Base-by-base conservation (phyloP, 257 asterid species). In the Coffea canephora region DNA sequence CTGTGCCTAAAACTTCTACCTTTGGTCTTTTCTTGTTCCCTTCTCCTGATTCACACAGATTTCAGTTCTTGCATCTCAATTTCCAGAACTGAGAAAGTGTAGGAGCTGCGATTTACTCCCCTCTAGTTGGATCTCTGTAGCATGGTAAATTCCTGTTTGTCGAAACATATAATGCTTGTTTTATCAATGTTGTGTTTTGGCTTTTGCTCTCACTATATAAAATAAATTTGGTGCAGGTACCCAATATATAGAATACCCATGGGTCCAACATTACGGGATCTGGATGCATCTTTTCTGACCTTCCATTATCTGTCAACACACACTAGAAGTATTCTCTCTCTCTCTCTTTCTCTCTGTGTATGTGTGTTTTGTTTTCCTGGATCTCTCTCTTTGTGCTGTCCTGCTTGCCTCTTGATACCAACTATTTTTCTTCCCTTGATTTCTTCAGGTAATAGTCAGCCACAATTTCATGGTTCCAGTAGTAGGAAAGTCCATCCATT, bases 41-140 rank as follows among this genome's bases (percentile, higher is more conserved):
- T 15, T 68, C 61, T 72, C 74, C 61, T 43, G 50, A 52, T 71
- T 52, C 83, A 68, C 75, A 77, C 90, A 95, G 99, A 85, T 93
- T 67, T 86, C 93, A 25, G n/a, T 74, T 62, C 91, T 93, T 68
- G 86, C 86, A 65, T 85, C 93, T 69, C 85, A 85, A 80, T 71
- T 70, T 84, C 97, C 99, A 1, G 95, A 84, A 83, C 86, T 95
- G 82, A 83, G 75, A 81, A 90, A 78, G 50, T 87, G 49, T 83
- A 87, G 87, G 87, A 95, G 99, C 88, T 90, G 91, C 39, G 98
- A 93, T 90, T 83, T 95, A 36, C 93, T 87, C 67, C 97, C 97
- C 10, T 62, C 92, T 27, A 95, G 99, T 82, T 95, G 99, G 99
- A 84, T 95, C 69, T 88, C 87, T 70, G 90, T 95, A 54, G 99